phyloP scores from a whole-genome alignment of 768 basidiomycete genomes.

The Tulasnella sp. region DNA sequence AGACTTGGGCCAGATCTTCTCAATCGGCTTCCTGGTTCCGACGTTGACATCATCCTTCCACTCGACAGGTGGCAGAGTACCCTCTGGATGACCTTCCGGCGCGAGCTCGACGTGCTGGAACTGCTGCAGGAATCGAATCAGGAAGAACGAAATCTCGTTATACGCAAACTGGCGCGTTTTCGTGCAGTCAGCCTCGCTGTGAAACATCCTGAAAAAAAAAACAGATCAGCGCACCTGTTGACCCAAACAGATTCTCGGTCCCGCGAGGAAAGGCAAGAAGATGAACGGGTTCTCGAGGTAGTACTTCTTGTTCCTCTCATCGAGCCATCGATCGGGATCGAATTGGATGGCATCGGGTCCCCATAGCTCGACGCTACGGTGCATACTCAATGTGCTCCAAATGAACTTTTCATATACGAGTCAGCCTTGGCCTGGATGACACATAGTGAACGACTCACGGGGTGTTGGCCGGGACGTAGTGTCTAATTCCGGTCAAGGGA shows the following conservation, averaged over 20 bases:
- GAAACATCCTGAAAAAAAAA: background rate
- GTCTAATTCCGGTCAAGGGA: slow-evolving; percentile 12
- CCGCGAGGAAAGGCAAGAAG: slow-evolving; percentile 65
- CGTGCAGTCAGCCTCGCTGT: slow-evolving; percentile 41
- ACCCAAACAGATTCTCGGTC: slow-evolving; percentile 38
- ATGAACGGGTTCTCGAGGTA: slow-evolving; percentile 38
- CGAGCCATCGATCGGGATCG: slow-evolving; percentile 68
- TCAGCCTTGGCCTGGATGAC: too few species aligned
- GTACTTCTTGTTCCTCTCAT: slow-evolving; percentile 32
- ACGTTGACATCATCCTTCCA: slow-evolving; percentile 37
- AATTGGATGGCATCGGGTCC: slow-evolving; percentile 68
- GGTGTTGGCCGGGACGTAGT: slow-evolving; percentile 14
- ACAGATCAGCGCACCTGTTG: slow-evolving; percentile 26
- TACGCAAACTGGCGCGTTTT: too few species aligned
- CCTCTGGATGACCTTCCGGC: slow-evolving; percentile 48
- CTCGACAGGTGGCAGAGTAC: slow-evolving; percentile 48
- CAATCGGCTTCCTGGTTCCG: slow-evolving; percentile 39
- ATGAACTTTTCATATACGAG: background rate
- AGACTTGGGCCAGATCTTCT: slow-evolving; percentile 52
- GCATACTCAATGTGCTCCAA: slow-evolving; percentile 1
- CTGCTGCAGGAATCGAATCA: slow-evolving; percentile 54
- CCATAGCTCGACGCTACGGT: slow-evolving; percentile 41
- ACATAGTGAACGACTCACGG: background rate
- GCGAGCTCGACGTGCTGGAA: slow-evolving; percentile 52
- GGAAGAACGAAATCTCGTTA: slow-evolving; percentile 65